Evolutionary conservation across 345 rosid genomes (phyloP), one percentile per base, ranked within the genome.

Genomic region (Corchorus capsularis): DNA sequence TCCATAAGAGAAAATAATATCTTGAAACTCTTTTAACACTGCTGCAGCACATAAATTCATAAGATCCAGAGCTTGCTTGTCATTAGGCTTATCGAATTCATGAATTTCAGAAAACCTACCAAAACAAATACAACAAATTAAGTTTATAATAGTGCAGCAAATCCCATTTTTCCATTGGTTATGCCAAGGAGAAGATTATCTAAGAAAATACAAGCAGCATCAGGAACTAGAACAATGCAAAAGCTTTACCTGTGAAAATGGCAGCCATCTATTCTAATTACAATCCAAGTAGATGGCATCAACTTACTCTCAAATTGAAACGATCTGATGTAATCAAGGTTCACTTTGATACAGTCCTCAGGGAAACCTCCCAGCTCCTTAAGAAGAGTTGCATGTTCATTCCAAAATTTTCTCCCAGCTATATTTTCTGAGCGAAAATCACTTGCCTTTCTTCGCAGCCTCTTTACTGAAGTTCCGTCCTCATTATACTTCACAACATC

Each of bases 251-350:
- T 88, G 90, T 95, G 99, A 86, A 95, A 95, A 79, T 95, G 97
- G 79, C 94, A 92, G 76, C 99, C 99, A 80, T 95, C 99, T 79
- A 93, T 88, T 81, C 99, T 87, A 72, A 95, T 78, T 57, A 95
- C 90, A 34, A 90, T 83, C 96, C 98, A 95, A 54, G 92, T 89
- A 61, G 82, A 87, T 65, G 91, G 93, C 88, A 93, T 83, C 88
- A 93, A 69, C 79, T 88, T 95, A 82, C 78, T 89, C 78, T 93
- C 96, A 66, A 86, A 92, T 79, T 81, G 74, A 82, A 93, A 93
- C 70, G 90, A 92, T 75, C 85, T 83, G 37, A 93, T 41, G 68
- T 82, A 88, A 49, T 90, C 96, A 62, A 91, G 85, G 68, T 88
- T 90, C 73, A 86, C 77, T 81, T 87, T 93, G 65, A 84, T 69